Percentiles rank a stretch among this genome's conserved stretches.
Evolutionary conservation across 768 basidiomycete genomes (phyloP).

Genomic region (Trametes sanguinea): DNA sequence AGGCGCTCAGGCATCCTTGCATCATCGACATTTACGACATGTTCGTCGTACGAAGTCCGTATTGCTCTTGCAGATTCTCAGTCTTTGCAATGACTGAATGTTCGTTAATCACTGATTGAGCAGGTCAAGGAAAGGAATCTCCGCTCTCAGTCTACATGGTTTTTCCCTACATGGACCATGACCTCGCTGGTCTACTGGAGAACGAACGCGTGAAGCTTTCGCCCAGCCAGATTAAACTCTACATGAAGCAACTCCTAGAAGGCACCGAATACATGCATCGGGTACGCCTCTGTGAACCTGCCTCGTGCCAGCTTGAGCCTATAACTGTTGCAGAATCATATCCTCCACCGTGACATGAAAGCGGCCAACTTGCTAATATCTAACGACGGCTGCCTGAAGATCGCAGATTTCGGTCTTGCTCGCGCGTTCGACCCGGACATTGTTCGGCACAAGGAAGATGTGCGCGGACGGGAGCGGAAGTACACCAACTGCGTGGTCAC

Average conservation of each 20-base stretch:
- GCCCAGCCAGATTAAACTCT: conserved; percentile 88
- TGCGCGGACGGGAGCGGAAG: conserved; percentile 57
- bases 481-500: conserved; percentile 98
- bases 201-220: conserved; percentile 85
- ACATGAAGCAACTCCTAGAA: conserved; percentile 95
- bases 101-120: not conserved
- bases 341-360: conserved; percentile 98
- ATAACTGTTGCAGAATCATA: conserved; percentile 70
- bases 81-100: not conserved
- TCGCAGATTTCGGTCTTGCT: conserved; percentile 97
- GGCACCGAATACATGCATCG: conserved; percentile 96
- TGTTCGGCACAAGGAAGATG: conserved; percentile 39
- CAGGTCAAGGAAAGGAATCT: conserved; percentile 63
- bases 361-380: conserved; percentile 95
- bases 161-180: conserved; percentile 99
- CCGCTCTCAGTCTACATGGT: conserved; percentile 95
- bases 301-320: conserved; percentile 6
- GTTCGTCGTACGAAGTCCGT: conserved; percentile 81
- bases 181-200: conserved; percentile 91
- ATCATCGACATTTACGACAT: conserved; percentile 90
- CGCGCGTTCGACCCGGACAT: conserved; percentile 67
- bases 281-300: conserved; percentile 48
- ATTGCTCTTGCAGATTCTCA: not conserved
- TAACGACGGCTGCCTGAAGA: conserved; percentile 78
- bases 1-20: conserved; percentile 81